These are phyloP conservation scores for Ascochyta pisi DNA, from an alignment of 2,329 filamentous ascomycete species.

Conservation along the genomic window DNA sequence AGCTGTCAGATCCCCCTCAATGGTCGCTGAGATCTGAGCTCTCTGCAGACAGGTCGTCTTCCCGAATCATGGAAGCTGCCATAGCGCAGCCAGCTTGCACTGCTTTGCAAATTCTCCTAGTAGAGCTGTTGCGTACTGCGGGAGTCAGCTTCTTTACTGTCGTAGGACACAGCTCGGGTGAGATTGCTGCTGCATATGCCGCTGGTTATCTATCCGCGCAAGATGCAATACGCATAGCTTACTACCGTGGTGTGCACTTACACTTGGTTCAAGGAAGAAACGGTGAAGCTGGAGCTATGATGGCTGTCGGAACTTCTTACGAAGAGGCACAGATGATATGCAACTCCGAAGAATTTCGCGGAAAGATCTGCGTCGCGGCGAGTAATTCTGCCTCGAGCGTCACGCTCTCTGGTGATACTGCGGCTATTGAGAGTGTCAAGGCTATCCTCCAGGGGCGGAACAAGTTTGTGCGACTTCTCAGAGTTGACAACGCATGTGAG, in stretches of 20 bases:
- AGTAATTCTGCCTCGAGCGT: constrained; percentile 45
- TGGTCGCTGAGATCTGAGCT: constrained; percentile 27
- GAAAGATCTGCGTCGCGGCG: constrained; percentile 30
- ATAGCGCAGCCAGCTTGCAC: constrained; percentile 35
- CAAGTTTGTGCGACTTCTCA: constrained; percentile 50
- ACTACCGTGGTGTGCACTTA: constrained; percentile 25
- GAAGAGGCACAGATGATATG: constrained; percentile 1
- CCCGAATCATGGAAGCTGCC: constrained; percentile 13
- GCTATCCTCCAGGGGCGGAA: constrained; percentile 31
- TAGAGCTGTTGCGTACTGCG: constrained; percentile 27
- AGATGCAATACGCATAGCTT: constrained; percentile 22
- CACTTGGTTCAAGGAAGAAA: not conserved
- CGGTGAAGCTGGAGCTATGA: constrained; percentile 41
- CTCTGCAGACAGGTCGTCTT: not conserved
- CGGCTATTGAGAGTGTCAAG: constrained; percentile 46
- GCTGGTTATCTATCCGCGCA: constrained; percentile 29
- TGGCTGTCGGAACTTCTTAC: constrained; percentile 29
- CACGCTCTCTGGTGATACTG: constrained; percentile 54
- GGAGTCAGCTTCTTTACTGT: constrained; percentile 10
- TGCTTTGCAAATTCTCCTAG: constrained; percentile 32
- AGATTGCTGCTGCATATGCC: constrained; percentile 34
- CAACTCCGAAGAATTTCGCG: constrained; percentile 12
- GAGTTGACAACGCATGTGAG: constrained; percentile 45
- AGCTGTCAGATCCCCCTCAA: constrained; percentile 17
- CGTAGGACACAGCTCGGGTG: constrained; percentile 34